Base-by-base conservation (phyloP, 148 eudicot species). In the Beta vulgaris region DNA sequence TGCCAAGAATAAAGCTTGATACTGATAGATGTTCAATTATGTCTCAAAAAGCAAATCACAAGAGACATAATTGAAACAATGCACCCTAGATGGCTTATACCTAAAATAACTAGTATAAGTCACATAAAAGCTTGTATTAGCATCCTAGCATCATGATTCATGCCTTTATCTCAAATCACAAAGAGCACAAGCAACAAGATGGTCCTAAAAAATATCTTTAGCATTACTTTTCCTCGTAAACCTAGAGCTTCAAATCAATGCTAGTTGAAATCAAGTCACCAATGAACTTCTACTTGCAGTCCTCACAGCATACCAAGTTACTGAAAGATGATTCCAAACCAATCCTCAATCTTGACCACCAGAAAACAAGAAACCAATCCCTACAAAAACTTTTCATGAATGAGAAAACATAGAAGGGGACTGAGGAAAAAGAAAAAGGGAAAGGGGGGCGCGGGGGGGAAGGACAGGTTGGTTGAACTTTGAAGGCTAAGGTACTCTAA, bases 121-220 rank as follows among this genome's bases (percentile, higher is more conserved):
- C 71, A 67, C 26, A 25, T 66, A 66, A 23, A 23, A 23, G n/a
- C 51, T 19, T 39, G 10, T 65, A 43, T 13, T 11, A 67, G 49
- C 53, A 69, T 49, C 58, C 42, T 69, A 48, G 16, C 57, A 68
- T 66, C n/a, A n/a, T n/a, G n/a, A n/a, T n/a, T n/a, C n/a, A 26
- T 58, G 62, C 28, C 28, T 66, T 46, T 28, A 29, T 6, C 23
- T 44, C 15, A 6, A 46, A 39, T 15, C 35, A 13, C 31, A 48
- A 48, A 46, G 11, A 14, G 49, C 21, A 0, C 23, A 34, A 32
- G 42, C 18, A 1, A 62, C 2, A 31, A n/a, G n/a, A n/a, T 55
- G 29, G 60, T 62, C 23, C 39, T 32, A 34, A 13, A 2, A 34
- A 23, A 23, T 18, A 34, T 18, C 11, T 18, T 16, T n/a, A 35